A percentile compares a stretch with the other conserved stretches of the same genome.
Conservation (phyloP, 805 yeast genomes). For the Teunomyces tritomae region DNA sequence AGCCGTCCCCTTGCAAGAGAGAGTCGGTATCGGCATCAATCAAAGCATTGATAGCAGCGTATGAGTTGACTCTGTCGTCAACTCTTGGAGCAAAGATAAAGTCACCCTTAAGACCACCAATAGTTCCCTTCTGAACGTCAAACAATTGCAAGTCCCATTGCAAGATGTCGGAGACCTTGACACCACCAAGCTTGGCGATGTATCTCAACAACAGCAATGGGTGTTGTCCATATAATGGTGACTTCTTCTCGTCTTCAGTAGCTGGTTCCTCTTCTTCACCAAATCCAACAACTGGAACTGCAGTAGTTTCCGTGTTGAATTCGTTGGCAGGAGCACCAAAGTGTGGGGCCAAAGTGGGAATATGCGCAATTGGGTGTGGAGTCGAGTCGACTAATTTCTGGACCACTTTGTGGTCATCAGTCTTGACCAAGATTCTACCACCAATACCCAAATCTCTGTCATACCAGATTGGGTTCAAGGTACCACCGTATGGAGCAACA, state of each 20-base stretch:
- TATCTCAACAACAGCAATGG: slow-evolving; percentile 65
- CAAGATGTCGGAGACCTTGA: slow-evolving; percentile 57
- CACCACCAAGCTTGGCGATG: slow-evolving; percentile 58
- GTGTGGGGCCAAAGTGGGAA: slow-evolving; percentile 85
- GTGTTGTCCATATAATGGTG: slow-evolving; percentile 72
- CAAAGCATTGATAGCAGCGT: slow-evolving; percentile 63
- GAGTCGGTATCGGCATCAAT: slow-evolving; percentile 35
- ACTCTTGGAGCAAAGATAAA: slow-evolving; percentile 79
- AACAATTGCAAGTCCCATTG: slow-evolving; percentile 76
- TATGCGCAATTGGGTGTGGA: slow-evolving; percentile 71
- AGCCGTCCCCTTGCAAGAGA: slow-evolving; percentile 29
- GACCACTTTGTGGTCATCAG: slow-evolving; percentile 29
- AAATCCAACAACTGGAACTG: slow-evolving; percentile 76
- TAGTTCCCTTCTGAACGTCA: slow-evolving; percentile 75
- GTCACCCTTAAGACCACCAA: slow-evolving; percentile 77
- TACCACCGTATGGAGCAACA: slow-evolving; percentile 82
- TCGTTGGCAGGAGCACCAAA: slow-evolving; percentile 68
- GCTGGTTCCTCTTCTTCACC: slow-evolving; percentile 43
- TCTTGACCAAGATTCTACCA: slow-evolving; percentile 63
- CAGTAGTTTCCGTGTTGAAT: slow-evolving; percentile 72
- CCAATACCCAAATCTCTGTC: slow-evolving; percentile 86
- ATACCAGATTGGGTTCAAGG: slow-evolving; percentile 64
- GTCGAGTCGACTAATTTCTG: slow-evolving; percentile 53
- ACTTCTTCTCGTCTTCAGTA: slow-evolving; percentile 55
- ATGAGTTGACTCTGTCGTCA: slow-evolving; percentile 82